These are phyloP conservation scores for Linum usitatissimum DNA, from an alignment of 345 rosid species.

Conservation along the genomic window DNA sequence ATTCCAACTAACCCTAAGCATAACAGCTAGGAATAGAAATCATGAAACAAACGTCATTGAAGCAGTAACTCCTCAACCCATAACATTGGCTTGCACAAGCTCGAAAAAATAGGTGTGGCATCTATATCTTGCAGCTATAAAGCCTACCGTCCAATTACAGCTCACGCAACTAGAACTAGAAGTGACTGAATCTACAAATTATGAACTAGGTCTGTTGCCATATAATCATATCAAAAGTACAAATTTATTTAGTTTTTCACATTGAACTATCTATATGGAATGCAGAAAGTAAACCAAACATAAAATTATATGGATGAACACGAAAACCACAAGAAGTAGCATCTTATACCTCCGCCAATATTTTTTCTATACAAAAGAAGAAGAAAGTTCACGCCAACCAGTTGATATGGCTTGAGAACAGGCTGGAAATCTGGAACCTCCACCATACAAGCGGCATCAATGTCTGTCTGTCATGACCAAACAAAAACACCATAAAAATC, in stretches of 20 bases:
- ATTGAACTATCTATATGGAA: background rate
- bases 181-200: background rate
- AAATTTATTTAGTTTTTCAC: too few species aligned
- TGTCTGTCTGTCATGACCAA: conserved; percentile 46
- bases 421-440: conserved; percentile 75
- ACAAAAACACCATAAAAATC: background rate
- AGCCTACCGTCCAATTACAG: background rate
- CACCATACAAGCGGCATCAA: conserved; percentile 63
- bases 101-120: background rate
- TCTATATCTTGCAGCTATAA: background rate
- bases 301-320: background rate
- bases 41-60: background rate
- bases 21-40: background rate
- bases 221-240: background rate
- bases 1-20: background rate
- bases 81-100: background rate
- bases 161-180: too few species aligned
- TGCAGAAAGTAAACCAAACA: too few species aligned
- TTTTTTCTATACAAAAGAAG: conserved; percentile 73
- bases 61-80: background rate
- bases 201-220: background rate
- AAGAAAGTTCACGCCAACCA: conserved; percentile 96
- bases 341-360: conserved; percentile 67
- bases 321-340: background rate
- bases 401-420: conserved; percentile 82